Conservation (phyloP, 2,329 filamentous ascomycete species). For the Neofusicoccum cordaticola region DNA sequence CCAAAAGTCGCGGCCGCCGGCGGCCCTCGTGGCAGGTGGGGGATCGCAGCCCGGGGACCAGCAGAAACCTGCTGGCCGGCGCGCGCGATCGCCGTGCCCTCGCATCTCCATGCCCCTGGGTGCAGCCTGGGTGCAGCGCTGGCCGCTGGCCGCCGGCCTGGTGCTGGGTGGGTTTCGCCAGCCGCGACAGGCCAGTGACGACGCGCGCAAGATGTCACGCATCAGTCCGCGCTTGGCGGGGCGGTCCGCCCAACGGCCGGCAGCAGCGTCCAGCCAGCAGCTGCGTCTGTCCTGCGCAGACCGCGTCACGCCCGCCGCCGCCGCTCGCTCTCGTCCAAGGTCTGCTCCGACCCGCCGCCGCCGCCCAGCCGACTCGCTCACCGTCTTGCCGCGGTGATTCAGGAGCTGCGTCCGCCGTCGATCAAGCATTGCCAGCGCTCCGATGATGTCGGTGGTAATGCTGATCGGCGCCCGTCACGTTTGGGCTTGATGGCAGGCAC, state of each 20-base stretch:
- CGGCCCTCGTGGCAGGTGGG: conserved; percentile 3
- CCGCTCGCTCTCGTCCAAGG: too few species aligned
- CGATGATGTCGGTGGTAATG: conserved; percentile 13
- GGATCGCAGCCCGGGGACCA: background rate
- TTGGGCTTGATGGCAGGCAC: conserved; percentile 7
- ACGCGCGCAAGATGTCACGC: background rate
- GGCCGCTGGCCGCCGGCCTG: background rate
- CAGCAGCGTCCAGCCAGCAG: background rate
- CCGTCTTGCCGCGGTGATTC: background rate
- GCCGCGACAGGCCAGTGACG: background rate
- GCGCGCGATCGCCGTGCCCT: background rate
- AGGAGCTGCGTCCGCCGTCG: conserved; percentile 4
- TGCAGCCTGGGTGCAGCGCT: background rate
- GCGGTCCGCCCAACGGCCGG: background rate
- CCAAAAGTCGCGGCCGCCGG: background rate
- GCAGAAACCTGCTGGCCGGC: conserved; percentile 2
- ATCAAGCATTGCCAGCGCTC: background rate
- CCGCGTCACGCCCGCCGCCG: background rate
- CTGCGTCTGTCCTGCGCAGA: background rate
- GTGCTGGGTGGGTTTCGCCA: background rate
- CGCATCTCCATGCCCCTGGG: background rate
- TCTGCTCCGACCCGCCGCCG: too few species aligned
- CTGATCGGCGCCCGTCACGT: conserved; percentile 5
- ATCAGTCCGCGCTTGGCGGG: background rate
- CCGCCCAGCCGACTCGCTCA: background rate